Evolutionary conservation across 140 eudicot species (phyloP), one percentile per base, ranked within the genome.

Genomic region (Cichorium intybus): DNA sequence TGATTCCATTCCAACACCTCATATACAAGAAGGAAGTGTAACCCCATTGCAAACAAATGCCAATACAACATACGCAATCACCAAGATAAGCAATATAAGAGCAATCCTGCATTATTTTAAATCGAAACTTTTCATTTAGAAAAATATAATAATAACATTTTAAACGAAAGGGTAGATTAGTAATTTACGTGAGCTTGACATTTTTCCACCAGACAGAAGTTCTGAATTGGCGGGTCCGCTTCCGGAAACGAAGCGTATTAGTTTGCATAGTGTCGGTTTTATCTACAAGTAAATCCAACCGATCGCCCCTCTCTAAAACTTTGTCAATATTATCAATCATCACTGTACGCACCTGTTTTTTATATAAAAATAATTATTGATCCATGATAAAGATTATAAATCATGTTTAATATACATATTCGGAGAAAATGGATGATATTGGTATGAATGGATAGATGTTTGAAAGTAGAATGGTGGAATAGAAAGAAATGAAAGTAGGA

Each of bases 181-280:
- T n/a, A 43, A 73, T 77, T 62, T 88, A 93, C 99, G 84, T 81
- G 74, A 93, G 99, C 75, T 89, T 88, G 83, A 82, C 90, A 70
- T 93, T 93, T 81, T 88, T 93, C 99, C 97, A 88, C 99, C 99
- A 93, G 7, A 88, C 87, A 56, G 87, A 70, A 79, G 79, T 88
- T 73, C 97, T 83, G 67, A 75, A 86, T 15, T 95, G 94, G 20
- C 95, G 89, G 50, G 97, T 75, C 66, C 85, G 96, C 84, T 82
- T 93, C 78, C 88, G 86, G 84, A 93, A 93, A 50, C 94, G 95
- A 55, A 85, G 66, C 54, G 99, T 86, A 49, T 84, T 93, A 34
- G 79, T 95, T 88, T 93, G 99, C 90, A 93, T 74, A 56, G 31
- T 81, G 23, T 89, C 80, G 24, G 95, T 93, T 76, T 93, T 93